Base-by-base conservation (phyloP, 192 early-diverging fungal genomes). In the Umbelopsis vinacea region DNA sequence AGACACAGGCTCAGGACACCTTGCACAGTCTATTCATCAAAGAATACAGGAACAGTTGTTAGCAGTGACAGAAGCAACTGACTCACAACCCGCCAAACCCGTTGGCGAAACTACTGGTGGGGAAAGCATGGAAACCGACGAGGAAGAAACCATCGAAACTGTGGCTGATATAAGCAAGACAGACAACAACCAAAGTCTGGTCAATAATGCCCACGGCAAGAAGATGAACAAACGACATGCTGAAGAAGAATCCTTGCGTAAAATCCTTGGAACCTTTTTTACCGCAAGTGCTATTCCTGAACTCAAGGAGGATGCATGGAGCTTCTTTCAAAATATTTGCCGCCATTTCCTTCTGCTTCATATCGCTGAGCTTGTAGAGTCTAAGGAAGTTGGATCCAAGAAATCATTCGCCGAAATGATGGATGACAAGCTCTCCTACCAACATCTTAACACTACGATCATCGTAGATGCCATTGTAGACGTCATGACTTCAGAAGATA, bases 381-480 rank as follows among this genome's bases (percentile, higher is more conserved):
- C 72, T 19, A 86, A 83, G 72, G 84, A 82, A 52, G 74, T 74
- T 24, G 78, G 82, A 67, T 69, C 38, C 21, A 84, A 84, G 48
- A 81, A 76, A 63, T 47, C 80, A 9, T 69, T 85, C 1, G 76
- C 81, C 0, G 81, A 84, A 60, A 81, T 81, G 54, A 81, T 87
- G 66, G 79, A 87, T 66, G 80, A 86, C 11, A 78, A 82, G 33
- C 73, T 81, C 46, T 74, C 80, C 10, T 80, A 80, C 40, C 82
- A 84, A 47, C 74, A 83, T 71, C 66, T 87, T 29, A 83, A 86
- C n/a, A 85, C 86, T 33, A 89, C 84, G 29, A 87, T 92, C 26
- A 90, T 97, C 70, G 86, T 97, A 7, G 89, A 92, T 22, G 92
- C 91, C 1, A 83, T 97, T 14, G 89, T 96, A 4, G 85, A 90